These are phyloP conservation scores for Colletotrichum tabaci DNA, from an alignment of 2,329 filamentous ascomycete species.

Conservation along the genomic window DNA sequence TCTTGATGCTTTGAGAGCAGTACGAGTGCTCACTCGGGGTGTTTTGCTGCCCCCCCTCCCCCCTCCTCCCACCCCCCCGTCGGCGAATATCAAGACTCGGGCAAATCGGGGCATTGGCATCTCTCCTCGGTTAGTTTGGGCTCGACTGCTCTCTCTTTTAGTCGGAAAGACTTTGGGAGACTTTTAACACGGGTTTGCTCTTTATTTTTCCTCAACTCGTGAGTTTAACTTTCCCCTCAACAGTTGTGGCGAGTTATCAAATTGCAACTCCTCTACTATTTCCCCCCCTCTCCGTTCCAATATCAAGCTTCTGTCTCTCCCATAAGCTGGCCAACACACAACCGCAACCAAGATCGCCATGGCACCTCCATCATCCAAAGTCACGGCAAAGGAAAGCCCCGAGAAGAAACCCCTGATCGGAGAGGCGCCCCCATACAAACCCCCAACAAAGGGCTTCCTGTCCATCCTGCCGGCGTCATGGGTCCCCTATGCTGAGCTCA, in stretches of 20 bases:
- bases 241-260: neutral
- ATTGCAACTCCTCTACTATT: neutral
- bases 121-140: neutral
- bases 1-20: neutral
- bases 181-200: neutral
- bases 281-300: no score
- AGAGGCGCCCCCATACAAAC: slow-evolving; percentile 53
- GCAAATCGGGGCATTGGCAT: neutral
- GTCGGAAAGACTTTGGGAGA: neutral
- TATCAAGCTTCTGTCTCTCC: no score
- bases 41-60: neutral
- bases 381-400: neutral
- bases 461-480: slow-evolving; percentile 62
- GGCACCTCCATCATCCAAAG: neutral
- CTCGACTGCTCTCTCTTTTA: neutral
- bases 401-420: neutral
- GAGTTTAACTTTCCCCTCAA: no score
- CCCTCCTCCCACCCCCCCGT: neutral
- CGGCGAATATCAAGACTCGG: neutral
- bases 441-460: slow-evolving; percentile 60
- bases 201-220: no score
- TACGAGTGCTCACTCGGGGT: neutral
- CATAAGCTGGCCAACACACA: neutral
- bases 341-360: neutral
- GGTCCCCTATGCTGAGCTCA: slow-evolving; percentile 69